phyloP scores from a whole-genome alignment of 371 early-diverging fungal species.

The Sporodiniella umbellata region DNA sequence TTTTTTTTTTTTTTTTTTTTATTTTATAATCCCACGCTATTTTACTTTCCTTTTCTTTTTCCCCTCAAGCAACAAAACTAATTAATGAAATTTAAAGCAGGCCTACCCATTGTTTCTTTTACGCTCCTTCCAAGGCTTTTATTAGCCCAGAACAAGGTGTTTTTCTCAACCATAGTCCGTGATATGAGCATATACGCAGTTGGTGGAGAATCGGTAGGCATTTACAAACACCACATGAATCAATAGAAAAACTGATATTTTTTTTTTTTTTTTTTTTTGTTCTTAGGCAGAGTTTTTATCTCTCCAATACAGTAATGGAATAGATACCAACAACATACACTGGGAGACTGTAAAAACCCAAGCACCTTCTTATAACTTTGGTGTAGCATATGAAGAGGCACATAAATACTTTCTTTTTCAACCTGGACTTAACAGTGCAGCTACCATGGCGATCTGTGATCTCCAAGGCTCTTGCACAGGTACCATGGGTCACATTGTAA shows the following conservation, averaged over 20 bases:
- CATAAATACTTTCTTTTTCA: constrained; percentile 21
- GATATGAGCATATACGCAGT: constrained; percentile 13
- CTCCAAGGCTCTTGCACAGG: constrained; percentile 10
- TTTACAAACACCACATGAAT: not conserved
- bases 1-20: constrained; percentile 4
- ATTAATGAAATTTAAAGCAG: constrained; percentile 4
- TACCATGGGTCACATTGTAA: constrained; percentile 4
- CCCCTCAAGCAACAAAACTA: no score
- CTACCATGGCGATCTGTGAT: constrained; percentile 21
- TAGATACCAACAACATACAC: constrained; percentile 13
- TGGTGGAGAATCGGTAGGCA: constrained; percentile 27
- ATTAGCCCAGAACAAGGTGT: constrained; percentile 9
- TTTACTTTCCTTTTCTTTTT: constrained; percentile 18
- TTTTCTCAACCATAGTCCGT: constrained; percentile 10
- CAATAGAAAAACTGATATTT: not conserved
- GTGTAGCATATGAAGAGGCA: constrained; percentile 29
- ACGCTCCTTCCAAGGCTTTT: not conserved
- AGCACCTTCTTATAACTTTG: constrained; percentile 18
- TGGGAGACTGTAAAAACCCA: constrained; percentile 15
- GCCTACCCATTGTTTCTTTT: constrained; percentile 5
- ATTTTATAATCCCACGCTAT: not conserved
- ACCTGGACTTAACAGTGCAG: constrained; percentile 19
- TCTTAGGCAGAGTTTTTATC: constrained; percentile 26
- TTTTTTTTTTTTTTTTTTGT: no score
- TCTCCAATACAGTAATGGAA: constrained; percentile 22